A percentile compares a stretch with the other conserved stretches of the same genome.
These are phyloP conservation scores for Penicillium robsamsonii DNA, from an alignment of 495 filamentous ascomycete species.

Conservation along the genomic window DNA sequence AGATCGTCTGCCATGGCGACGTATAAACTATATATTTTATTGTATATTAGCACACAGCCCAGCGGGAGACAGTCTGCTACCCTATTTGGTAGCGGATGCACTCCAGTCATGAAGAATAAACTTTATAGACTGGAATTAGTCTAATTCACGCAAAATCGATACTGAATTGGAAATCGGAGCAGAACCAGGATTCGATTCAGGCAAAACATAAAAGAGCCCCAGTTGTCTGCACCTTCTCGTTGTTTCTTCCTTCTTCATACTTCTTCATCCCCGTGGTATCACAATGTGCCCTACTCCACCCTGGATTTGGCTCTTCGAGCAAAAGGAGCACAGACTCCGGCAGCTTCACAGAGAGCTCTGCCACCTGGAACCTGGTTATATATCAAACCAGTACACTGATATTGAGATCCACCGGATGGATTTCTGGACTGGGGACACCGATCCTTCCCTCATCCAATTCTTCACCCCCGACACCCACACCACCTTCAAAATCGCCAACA, in stretches of 20 bases:
- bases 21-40: no score
- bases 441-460: neutral
- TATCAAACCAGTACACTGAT: neutral
- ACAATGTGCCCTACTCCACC: neutral
- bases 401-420: conserved; percentile 5
- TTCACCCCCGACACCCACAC: neutral
- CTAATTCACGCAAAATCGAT: neutral
- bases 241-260: neutral
- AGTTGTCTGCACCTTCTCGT: neutral
- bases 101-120: neutral
- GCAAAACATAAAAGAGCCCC: neutral
- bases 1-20: neutral
- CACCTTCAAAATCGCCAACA: neutral
- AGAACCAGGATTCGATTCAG: neutral
- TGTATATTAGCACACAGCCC: neutral
- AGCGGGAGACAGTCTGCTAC: neutral
- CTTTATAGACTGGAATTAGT: neutral
- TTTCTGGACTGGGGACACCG: neutral
- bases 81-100: neutral
- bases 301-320: neutral
- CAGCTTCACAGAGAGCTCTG: neutral
- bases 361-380: neutral
- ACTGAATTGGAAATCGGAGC: neutral
- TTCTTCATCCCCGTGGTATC: neutral
- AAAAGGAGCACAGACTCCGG: neutral